Evolutionary conservation across 2,329 filamentous ascomycete genomes (phyloP).

Genomic region (Tolypocladium ophioglossoides): DNA sequence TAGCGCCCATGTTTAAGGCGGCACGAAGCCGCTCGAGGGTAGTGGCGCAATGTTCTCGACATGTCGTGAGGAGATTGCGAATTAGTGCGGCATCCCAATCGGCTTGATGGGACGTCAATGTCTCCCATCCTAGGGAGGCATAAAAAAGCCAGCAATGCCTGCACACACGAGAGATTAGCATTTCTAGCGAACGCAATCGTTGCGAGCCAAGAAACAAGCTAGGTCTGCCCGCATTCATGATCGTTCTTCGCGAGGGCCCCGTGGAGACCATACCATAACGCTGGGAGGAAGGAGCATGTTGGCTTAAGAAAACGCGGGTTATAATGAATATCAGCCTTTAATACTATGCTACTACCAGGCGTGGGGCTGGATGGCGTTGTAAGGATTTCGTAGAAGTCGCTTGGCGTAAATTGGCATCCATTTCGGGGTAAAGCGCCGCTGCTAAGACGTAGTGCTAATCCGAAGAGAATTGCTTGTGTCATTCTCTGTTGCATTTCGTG

Average conservation of each 20-base stretch:
- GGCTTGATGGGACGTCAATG: neutral
- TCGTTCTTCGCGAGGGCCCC: neutral
- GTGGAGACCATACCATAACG: neutral
- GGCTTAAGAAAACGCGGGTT: neutral
- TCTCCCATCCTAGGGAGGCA: neutral
- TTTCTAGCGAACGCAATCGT: neutral
- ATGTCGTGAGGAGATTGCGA: neutral
- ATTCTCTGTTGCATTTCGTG: neutral
- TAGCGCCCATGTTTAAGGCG: neutral
- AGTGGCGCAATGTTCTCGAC: neutral
- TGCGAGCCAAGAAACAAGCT: neutral
- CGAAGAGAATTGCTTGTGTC: neutral
- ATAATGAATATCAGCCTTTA: neutral
- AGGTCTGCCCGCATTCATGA: neutral
- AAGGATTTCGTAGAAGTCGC: neutral
- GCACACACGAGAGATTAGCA: neutral
- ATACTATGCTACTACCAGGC: neutral
- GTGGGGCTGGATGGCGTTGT: neutral
- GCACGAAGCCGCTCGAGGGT: neutral
- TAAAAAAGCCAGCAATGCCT: neutral
- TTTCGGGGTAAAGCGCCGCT: neutral
- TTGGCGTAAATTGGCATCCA: conserved; percentile 11
- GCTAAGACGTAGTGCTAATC: neutral
- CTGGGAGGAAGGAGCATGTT: neutral
- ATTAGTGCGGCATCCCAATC: neutral